phyloP scores from a whole-genome alignment of 441 rosid genomes.

The Iberis amara region DNA sequence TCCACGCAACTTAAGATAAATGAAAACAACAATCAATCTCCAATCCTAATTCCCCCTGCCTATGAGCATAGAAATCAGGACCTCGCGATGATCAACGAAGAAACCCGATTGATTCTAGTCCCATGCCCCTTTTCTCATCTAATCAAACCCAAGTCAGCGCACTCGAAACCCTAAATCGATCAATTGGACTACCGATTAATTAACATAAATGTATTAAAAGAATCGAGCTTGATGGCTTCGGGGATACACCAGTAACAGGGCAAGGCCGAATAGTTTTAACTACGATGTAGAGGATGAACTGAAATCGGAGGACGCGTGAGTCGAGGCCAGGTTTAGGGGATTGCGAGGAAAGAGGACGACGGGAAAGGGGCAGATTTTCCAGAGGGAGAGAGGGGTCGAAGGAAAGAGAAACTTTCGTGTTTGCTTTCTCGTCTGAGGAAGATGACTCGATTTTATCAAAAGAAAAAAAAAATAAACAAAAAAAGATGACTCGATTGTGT shows the following conservation, averaged over 20 bases:
- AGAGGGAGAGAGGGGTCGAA: not conserved
- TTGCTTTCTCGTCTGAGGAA: conserved; percentile 6
- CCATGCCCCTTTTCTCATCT: conserved; percentile 53
- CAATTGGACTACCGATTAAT: conserved; percentile 13
- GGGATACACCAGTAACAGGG: conserved; percentile 8
- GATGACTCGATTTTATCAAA: not conserved
- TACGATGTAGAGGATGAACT: conserved; percentile 14
- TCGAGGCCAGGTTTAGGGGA: conserved; percentile 7
- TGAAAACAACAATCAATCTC: conserved; percentile 28
- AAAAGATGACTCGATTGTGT: conserved; percentile 24
- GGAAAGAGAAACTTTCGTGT: conserved; percentile 24
- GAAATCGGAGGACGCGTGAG: conserved; percentile 22
- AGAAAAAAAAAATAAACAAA: no score
- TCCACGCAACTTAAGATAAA: conserved; percentile 15
- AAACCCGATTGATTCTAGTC: conserved; percentile 74
- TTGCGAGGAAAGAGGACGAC: conserved; percentile 8
- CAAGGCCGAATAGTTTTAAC: not conserved
- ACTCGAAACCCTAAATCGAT: conserved; percentile 34
- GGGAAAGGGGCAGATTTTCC: not conserved
- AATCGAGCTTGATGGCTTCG: conserved; percentile 8
- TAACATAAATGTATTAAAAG: conserved; percentile 15
- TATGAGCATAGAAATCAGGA: not conserved
- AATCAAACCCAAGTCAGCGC: conserved; percentile 35
- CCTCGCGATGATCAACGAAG: conserved; percentile 30
- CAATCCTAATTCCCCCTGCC: conserved; percentile 2